These are phyloP conservation scores for Epipyxis sp. DNA, from an alignment of 108 stramenopile species.

Conservation along the genomic window DNA sequence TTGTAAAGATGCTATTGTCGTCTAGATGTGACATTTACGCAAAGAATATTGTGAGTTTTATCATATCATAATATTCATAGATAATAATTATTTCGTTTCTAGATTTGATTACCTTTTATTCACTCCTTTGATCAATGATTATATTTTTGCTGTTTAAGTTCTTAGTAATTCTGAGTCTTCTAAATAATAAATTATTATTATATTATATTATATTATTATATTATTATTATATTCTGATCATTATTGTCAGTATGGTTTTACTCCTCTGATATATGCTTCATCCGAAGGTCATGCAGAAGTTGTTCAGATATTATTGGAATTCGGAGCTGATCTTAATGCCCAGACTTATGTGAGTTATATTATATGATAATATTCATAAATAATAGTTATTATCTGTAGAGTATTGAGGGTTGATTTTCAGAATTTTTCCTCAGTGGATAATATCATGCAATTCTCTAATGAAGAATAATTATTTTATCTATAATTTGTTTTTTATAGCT, in stretches of 20 bases:
- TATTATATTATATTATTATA: not conserved
- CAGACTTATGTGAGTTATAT: not conserved
- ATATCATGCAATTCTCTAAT: no score
- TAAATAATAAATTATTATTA: not conserved
- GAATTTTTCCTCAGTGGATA: no score
- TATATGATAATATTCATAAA: not conserved
- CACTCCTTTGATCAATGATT: no score
- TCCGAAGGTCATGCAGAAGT: not conserved
- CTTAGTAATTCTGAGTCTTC: not conserved
- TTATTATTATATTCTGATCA: not conserved
- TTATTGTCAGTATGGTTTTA: not conserved
- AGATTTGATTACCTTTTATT: no score
- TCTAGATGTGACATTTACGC: no score
- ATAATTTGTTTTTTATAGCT: no score
- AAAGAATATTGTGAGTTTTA: no score
- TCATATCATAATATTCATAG: no score
- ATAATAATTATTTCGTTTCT: no score
- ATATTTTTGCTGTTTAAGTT: not conserved
- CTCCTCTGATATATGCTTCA: not conserved
- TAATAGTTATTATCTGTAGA: no score
- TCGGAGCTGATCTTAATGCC: not conserved
- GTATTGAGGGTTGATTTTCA: no score
- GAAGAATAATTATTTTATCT: no score
- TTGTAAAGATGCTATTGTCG: not conserved
- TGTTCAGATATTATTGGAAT: not conserved